Percentiles rank a stretch among this genome's conserved stretches.
phyloP scores from a whole-genome alignment of 2,329 filamentous ascomycete genomes.

The Ascochyta lentis region DNA sequence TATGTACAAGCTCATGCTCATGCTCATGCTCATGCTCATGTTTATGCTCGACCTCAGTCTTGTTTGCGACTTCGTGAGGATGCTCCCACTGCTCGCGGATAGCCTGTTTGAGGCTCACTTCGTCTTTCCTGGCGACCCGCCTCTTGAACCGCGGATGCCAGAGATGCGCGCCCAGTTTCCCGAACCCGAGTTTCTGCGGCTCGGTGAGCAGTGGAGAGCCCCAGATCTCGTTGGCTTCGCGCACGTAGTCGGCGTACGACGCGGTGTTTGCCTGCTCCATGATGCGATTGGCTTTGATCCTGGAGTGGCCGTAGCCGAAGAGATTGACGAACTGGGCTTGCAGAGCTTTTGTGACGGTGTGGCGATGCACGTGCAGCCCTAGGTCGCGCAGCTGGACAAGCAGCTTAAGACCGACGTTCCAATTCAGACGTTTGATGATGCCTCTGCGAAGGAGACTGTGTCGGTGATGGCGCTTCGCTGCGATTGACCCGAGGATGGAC shows the following conservation, averaged over 20 bases:
- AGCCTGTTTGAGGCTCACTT: not conserved
- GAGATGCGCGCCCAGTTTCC: not conserved
- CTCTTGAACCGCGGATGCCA: slow-evolving; percentile 12
- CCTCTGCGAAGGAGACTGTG: slow-evolving; percentile 23
- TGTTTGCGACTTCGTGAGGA: not conserved
- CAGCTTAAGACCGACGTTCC: slow-evolving; percentile 38
- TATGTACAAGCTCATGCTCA: not conserved
- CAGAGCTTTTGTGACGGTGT: slow-evolving; percentile 37
- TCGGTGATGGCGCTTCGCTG: slow-evolving; percentile 37
- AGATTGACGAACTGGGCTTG: slow-evolving; percentile 38
- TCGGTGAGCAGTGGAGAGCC: slow-evolving; percentile 33
- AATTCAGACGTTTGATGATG: slow-evolving; percentile 29
- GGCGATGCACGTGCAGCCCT: slow-evolving; percentile 32
- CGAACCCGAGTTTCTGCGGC: slow-evolving; percentile 18
- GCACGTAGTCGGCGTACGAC: slow-evolving; percentile 32
- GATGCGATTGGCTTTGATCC: slow-evolving; percentile 31
- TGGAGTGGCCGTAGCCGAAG: slow-evolving; percentile 35
- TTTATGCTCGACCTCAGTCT: not conserved
- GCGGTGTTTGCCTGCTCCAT: slow-evolving; percentile 32
- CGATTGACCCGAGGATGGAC: slow-evolving; percentile 22
- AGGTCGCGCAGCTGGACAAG: slow-evolving; percentile 40
- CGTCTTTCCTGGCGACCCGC: not conserved
- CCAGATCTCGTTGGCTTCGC: slow-evolving; percentile 40
- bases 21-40: not conserved
- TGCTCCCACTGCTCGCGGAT: slow-evolving; percentile 1